Evolutionary conservation across 2,329 filamentous ascomycete species (phyloP), one percentile per base, ranked within the genome.

Genomic region (Fusarium sp.): DNA sequence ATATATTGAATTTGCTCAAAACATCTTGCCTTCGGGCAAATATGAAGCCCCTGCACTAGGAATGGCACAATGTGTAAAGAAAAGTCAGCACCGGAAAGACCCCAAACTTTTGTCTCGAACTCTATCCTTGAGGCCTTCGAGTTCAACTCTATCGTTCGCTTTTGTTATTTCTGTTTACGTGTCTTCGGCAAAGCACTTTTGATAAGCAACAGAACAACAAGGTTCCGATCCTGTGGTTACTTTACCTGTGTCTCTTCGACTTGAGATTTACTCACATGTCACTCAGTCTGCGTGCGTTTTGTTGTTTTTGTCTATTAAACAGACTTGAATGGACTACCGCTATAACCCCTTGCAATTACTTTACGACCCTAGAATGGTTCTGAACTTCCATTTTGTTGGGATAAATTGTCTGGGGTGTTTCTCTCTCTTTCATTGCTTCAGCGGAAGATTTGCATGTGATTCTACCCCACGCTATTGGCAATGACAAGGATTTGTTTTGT

Each of bases 401-500:
- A 57, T 31, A 40, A 54, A 57, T 49, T 20, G 46, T 34, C 53
- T 44, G n/a, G 49, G 57, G 50, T 65, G 28, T 37, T 42, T 52
- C 33, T 57, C 23, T 52, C 9, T 55, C 9, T 10, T 31, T 45
- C 41, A n/a, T 37, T 34, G 8, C 16, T 54, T 40, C n/a, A 31
- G 4, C 46, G 23, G 46, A 38, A 56, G 30, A 57, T 70, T 70
- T 58, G 34, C 67, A 70, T 70, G 67, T 70, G 67, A 70, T 68
- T 30, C 49, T 68, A 50, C 67, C 67, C 67, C 67, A 70, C 64
- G 55, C 64, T 47, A 30, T 46, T 52, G 6, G 45, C 55, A 20
- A 58, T 16, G 60, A 56, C 58, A 28, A 56, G 67, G 64, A 45
- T 34, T 26, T 26, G 51, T 65, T 42, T 57, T 31, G 47, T 67